Conservation (phyloP, 768 basidiomycete species). For the Lactarius akahatsu region DNA sequence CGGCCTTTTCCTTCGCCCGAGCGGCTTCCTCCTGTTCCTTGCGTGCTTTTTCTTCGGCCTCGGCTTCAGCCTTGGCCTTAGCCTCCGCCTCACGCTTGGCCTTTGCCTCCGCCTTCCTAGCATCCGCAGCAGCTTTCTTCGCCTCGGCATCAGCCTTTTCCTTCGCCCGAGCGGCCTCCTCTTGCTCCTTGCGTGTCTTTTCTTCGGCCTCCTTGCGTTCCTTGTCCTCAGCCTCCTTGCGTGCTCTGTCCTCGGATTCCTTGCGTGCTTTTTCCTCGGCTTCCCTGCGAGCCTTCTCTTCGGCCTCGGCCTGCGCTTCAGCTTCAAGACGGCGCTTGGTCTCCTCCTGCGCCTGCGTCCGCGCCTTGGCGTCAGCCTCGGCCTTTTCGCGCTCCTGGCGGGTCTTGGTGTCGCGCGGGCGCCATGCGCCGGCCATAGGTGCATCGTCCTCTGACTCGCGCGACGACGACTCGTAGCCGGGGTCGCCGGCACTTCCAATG, state of each 20-base stretch:
- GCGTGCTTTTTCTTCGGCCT: not conserved
- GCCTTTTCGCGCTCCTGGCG: slow-evolving; percentile 22
- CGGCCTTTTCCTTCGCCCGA: not conserved
- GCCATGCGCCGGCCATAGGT: slow-evolving; percentile 22
- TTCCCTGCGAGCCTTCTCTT: slow-evolving; percentile 7
- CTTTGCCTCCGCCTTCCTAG: too few species aligned
- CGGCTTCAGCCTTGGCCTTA: not conserved
- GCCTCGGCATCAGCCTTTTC: slow-evolving; percentile 1
- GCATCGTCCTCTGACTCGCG: slow-evolving; percentile 23
- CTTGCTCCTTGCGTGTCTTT: not conserved
- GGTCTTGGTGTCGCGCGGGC: slow-evolving; percentile 9
- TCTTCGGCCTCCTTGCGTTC: slow-evolving; percentile 5
- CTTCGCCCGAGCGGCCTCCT: not conserved
- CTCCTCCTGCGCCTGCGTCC: slow-evolving; percentile 11
- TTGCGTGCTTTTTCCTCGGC: slow-evolving; percentile 9
- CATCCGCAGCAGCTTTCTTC: not conserved
- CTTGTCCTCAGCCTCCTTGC: not conserved
- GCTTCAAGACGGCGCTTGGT: slow-evolving; percentile 17
- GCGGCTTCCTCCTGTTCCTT: not conserved
- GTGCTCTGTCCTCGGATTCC: slow-evolving; percentile 1
- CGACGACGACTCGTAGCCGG: slow-evolving; percentile 26
- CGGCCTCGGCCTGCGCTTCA: slow-evolving; percentile 9
- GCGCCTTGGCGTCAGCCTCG: slow-evolving; percentile 14
- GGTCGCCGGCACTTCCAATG: slow-evolving; percentile 9
- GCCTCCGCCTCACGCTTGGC: too few species aligned